Base-by-base conservation (phyloP, 1,284 basidiomycete genomes). In the Cutaneotrichosporon daszewskae region DNA sequence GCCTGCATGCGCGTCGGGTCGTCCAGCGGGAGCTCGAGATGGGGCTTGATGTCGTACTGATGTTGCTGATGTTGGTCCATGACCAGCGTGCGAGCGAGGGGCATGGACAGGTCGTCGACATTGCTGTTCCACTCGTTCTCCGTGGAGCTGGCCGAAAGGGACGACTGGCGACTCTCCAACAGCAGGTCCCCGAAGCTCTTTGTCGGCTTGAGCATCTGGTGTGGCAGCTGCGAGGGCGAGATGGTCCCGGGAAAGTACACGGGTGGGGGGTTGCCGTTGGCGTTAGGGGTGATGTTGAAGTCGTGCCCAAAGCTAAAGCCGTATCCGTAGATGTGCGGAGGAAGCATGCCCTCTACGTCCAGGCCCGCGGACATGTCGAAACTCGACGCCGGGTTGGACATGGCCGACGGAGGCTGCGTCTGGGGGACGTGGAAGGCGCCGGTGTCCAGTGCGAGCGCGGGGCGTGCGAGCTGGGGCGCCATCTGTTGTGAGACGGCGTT, bases 141-240 rank as follows among this genome's bases (percentile, higher is more conserved):
- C 9, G 57, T 58, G 18, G 64, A 64, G 34, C 57, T 59, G 5
- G 57, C 57, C 4, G 64, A 67, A 2, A 60, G 52, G 0, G 56
- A 59, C 3, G 62, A 65, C 23, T 50, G 60, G 26, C 64, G 47
- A 36, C 57, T 59, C 25, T 56, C 58, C 36, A 58, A 49, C 39
- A 67, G 45, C n/a, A 61, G 40, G 39, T 63, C 61, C 27, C 54
- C 52, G 39, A 64, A 64, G 40, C 55, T 58, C 45, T 60, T 60
- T 8, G 54, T 59, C 0, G 58, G 57, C 37, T 62, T 62, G 29
- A 62, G 41, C 32, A 53, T 36, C 34, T 57, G 54, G 31, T 55
- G 52, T 5, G 51, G 57, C 14, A 64, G 54, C 22, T 59, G 55
- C 10, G 59, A 55, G 3, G 62, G 62, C 12, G 62, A 64, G 25